Conservation (phyloP, 805 yeast genomes). For the Brettanomyces anomalus region DNA sequence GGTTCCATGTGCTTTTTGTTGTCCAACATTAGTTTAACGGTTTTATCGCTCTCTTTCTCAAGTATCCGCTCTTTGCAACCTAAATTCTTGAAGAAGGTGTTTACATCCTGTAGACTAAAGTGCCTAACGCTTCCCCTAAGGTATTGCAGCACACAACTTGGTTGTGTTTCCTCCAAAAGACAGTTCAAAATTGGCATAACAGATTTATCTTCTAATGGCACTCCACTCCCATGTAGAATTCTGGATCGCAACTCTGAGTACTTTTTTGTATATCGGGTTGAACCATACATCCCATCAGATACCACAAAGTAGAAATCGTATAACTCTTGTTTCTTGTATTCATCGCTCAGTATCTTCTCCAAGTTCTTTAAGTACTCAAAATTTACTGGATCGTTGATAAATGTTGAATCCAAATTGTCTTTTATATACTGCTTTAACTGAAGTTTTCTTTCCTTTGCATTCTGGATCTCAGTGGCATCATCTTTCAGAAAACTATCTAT, state of each 20-base stretch:
- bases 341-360: not conserved
- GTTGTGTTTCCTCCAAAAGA: no score
- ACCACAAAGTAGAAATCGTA: not conserved
- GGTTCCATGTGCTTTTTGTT: not conserved
- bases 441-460: slow-evolving; percentile 4
- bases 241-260: no score
- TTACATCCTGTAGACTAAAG: not conserved
- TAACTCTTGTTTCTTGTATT: not conserved
- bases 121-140: no score
- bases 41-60: not conserved
- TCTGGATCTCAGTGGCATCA: slow-evolving; percentile 5
- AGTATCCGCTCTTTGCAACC: not conserved
- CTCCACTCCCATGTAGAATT: no score
- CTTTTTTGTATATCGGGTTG: no score
- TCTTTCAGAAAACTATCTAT: slow-evolving; percentile 9
- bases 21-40: not conserved
- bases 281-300: not conserved
- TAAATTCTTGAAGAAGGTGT: not conserved
- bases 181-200: no score
- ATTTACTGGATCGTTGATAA: not conserved
- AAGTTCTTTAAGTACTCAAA: not conserved
- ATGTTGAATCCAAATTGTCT: not conserved
- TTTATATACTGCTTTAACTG: not conserved
- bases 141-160: no score
- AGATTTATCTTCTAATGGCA: no score